Evolutionary conservation across 2,329 filamentous ascomycete species (phyloP), one percentile per base, ranked within the genome.

Genomic region (Leptographium radiaticola): DNA sequence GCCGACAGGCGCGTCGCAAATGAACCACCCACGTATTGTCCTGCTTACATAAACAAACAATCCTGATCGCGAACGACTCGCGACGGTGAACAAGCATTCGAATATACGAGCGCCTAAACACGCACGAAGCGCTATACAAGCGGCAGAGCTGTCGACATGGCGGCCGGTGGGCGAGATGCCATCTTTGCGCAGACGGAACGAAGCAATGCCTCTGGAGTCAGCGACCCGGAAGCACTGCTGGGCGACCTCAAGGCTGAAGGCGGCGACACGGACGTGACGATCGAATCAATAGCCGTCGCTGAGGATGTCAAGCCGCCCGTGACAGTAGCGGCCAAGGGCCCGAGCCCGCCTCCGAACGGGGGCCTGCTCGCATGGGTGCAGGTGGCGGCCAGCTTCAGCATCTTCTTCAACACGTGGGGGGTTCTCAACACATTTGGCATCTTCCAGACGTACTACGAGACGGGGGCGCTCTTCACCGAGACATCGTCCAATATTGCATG

Each of bases 321-420:
- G 15, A 2, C 9, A 9, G 9, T 4, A 6, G 20, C 12, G 18
- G 1, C 20, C 11, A 30, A 12, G 20, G 12, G 42, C 42, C 20
- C 18, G 4, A 18, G 42, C 2, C 42, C 42, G 42, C 42, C 42
- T 7, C 52, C 52, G 8, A n/a, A 55, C 33, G 49, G 53, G 4
- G 53, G 53, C 18, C 38, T 52, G 7, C 7, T 34, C 8, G 53
- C 53, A 2, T 55, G 54, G 54, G 45, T 55, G 18, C 49, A 55
- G 46, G 49, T 52, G 13, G 33, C 30, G 3, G 49, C 15, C 6
- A n/a, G 30, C 10, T 77, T 77, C 59, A 65, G 75, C 49, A 68
- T 79, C 46, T 75, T 77, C 59, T 76, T 80, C 62, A 79, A 75
- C 58, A 77, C 77, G 1, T 82, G 79, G 56, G 67, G 69, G 1